Conservation (phyloP, 1,284 basidiomycete species). For the Fistulina hepatica region DNA sequence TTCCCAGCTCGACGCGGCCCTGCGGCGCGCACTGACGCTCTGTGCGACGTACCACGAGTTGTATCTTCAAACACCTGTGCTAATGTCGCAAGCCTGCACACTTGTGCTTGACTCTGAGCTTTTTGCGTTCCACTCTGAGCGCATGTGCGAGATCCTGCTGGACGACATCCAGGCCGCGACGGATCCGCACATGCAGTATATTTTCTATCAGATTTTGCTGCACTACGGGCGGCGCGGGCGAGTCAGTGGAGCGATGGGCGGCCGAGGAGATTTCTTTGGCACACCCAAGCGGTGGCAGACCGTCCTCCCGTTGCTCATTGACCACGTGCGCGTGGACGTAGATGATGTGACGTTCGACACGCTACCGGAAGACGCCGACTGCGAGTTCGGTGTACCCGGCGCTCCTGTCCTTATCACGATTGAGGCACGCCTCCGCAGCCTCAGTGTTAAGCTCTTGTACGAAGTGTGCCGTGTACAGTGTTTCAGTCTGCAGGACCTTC, state of each 20-base stretch:
- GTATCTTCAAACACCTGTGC: conserved; percentile 70
- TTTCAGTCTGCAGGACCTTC: conserved; percentile 60
- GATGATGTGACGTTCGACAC: conserved; percentile 40
- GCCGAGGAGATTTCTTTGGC: conserved; percentile 56
- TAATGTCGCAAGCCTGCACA: conserved; percentile 71
- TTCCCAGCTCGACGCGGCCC: conserved; percentile 62
- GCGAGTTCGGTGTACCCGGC: conserved; percentile 31
- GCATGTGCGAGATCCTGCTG: conserved; percentile 74
- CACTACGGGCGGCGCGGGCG: conserved; percentile 52
- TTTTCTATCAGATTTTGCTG: conserved; percentile 72
- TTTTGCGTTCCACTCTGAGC: conserved; percentile 78
- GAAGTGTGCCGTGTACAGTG: conserved; percentile 88
- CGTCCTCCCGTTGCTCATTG: conserved; percentile 73
- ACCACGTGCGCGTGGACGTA: conserved; percentile 61
- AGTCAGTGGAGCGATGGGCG: neutral
- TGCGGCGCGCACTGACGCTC: conserved; percentile 67
- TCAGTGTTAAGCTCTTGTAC: conserved; percentile 72
- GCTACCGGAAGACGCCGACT: conserved; percentile 34
- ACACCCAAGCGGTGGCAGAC: conserved; percentile 75
- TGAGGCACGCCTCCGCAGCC: conserved; percentile 65
- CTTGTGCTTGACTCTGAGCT: conserved; percentile 73
- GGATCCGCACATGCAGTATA: conserved; percentile 78
- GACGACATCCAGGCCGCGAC: conserved; percentile 68
- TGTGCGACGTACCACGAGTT: conserved; percentile 79
- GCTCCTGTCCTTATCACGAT: conserved; percentile 52